Percentiles rank a stretch among this genome's conserved stretches.
Conservation (phyloP, 768 basidiomycete genomes). For the Tephrocybe sp. region DNA sequence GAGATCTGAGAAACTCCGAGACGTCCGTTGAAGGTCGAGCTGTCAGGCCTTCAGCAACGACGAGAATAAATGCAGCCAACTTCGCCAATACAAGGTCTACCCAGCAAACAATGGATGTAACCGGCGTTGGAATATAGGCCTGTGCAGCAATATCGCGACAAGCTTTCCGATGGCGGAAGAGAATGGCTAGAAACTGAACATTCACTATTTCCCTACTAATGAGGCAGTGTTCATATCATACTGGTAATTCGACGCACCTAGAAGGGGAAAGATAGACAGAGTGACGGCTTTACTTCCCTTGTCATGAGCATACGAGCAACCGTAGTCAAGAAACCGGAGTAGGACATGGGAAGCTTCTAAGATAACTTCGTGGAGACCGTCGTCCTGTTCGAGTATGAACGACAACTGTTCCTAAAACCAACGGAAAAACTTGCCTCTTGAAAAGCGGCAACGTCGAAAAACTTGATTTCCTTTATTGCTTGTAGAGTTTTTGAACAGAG, state of each 20-base stretch:
- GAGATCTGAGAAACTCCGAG: constrained; percentile 32
- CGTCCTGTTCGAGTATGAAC: constrained; percentile 9
- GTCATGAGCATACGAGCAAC: constrained; percentile 5
- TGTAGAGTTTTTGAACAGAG: constrained; percentile 7
- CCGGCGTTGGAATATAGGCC: constrained; percentile 21
- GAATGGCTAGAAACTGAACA: constrained; percentile 27
- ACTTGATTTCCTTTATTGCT: constrained; percentile 15
- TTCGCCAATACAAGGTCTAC: constrained; percentile 60
- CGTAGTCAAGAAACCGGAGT: constrained; percentile 17
- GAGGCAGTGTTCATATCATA: constrained; percentile 10
- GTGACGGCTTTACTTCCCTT: not conserved
- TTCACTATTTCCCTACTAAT: constrained; percentile 23
- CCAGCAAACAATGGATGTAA: constrained; percentile 55
- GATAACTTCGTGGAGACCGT: constrained; percentile 16
- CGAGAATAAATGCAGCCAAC: constrained; percentile 38
- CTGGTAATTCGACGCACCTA: constrained; percentile 23
- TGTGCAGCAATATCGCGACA: constrained; percentile 45
- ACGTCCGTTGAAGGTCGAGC: constrained; percentile 23
- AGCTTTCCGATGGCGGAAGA: constrained; percentile 54
- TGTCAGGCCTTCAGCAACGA: constrained; percentile 21
- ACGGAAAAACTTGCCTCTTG: constrained; percentile 12
- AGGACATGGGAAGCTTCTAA: constrained; percentile 21
- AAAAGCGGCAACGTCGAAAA: constrained; percentile 10
- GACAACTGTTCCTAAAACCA: not conserved
- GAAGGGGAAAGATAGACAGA: constrained; percentile 13